Evolutionary conservation across 176 grass and related monocot species (phyloP).

Genomic region (Oryza coarctata): DNA sequence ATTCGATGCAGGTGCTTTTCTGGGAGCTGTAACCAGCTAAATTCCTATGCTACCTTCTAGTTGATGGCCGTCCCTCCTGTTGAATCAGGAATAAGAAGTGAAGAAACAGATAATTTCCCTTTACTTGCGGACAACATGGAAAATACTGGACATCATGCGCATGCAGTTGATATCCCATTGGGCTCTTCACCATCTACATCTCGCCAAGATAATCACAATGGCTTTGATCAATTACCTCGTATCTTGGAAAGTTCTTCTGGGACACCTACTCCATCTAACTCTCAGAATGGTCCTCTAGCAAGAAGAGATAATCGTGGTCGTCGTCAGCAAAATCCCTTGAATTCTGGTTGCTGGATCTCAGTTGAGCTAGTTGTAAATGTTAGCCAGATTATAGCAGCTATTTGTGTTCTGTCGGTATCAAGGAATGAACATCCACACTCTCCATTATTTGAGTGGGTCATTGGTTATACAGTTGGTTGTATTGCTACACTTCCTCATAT

Average conservation of each 20-base stretch:
- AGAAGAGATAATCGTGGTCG: slow-evolving; percentile 51
- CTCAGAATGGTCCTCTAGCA: slow-evolving; percentile 38
- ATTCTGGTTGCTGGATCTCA: slow-evolving; percentile 93
- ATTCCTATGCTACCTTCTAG: slow-evolving; percentile 41
- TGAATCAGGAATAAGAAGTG: slow-evolving; percentile 31
- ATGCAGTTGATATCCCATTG: slow-evolving; percentile 58
- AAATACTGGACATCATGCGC: slow-evolving; percentile 35
- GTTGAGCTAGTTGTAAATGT: slow-evolving; percentile 76
- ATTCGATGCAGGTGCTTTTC: slow-evolving; percentile 17
- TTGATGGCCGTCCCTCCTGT: slow-evolving; percentile 51
- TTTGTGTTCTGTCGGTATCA: slow-evolving; percentile 68
- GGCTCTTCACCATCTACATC: slow-evolving; percentile 55
- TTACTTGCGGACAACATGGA: slow-evolving; percentile 53
- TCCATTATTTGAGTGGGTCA: slow-evolving; percentile 83
- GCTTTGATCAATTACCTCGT: slow-evolving; percentile 28
- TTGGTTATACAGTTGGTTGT: slow-evolving; percentile 88
- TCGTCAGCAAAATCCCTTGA: slow-evolving; percentile 67
- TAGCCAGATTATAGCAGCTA: slow-evolving; percentile 85
- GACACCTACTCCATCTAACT: slow-evolving; percentile 43
- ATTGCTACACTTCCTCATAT: slow-evolving; percentile 80
- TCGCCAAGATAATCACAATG: slow-evolving; percentile 34
- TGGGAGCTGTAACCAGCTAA: slow-evolving; percentile 7
- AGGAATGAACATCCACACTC: slow-evolving; percentile 68
- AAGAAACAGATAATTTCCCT: slow-evolving; percentile 42
- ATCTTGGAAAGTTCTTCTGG: slow-evolving; percentile 37